Evolutionary conservation across 495 filamentous ascomycete species (phyloP).

Genomic region (Geoglossum glabrum): DNA sequence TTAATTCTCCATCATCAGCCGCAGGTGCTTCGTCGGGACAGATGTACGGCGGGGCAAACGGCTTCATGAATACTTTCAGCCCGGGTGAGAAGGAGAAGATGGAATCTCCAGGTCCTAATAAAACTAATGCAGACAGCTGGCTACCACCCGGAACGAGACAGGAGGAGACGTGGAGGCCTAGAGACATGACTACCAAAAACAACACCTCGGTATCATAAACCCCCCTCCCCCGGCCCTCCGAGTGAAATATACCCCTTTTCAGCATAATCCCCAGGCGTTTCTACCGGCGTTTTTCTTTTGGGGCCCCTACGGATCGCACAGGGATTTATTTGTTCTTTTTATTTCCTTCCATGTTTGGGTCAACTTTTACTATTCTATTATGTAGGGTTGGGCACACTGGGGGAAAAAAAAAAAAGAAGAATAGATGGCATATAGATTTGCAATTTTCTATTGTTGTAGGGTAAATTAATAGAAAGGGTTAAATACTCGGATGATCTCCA

Average conservation of each 20-base stretch:
- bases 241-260: background rate
- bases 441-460: no score
- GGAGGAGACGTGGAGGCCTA: conserved; percentile 60
- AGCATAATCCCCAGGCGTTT: no score
- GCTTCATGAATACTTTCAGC: conserved; percentile 9
- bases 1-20: conserved; percentile 15
- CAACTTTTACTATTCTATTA: no score
- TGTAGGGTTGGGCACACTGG: no score
- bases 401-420: no score
- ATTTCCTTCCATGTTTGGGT: no score
- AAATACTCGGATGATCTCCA: no score
- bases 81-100: conserved; percentile 37
- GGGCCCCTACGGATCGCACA: background rate
- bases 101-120: conserved; percentile 29
- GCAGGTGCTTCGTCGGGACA: conserved; percentile 8
- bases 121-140: conserved; percentile 40
- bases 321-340: background rate
- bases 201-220: background rate
- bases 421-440: no score
- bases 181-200: conserved; percentile 18
- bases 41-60: conserved; percentile 15
- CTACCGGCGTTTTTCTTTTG: no score
- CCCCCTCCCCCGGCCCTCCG: background rate
- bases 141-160: conserved; percentile 54
- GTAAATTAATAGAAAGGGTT: no score